phyloP scores from a whole-genome alignment of 2,329 filamentous ascomycete genomes.

The Coniella vitis region DNA sequence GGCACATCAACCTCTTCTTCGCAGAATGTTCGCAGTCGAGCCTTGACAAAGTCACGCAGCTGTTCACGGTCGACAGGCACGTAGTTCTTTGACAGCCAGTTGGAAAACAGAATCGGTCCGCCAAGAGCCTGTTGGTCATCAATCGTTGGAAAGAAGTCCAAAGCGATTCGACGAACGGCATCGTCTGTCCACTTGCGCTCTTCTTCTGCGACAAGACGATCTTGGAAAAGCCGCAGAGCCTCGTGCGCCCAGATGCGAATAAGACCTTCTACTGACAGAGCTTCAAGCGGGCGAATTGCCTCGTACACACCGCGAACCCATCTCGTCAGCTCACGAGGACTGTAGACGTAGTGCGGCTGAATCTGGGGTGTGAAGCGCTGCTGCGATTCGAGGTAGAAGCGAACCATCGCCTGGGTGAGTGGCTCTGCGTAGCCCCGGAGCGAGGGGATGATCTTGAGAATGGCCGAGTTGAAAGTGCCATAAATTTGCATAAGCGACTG shows the following conservation, averaged over 20 bases:
- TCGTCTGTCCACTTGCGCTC: slow-evolving; percentile 95
- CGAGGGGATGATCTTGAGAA: slow-evolving; percentile 93
- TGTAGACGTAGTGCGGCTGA: slow-evolving; percentile 98
- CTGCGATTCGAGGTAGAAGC: slow-evolving; percentile 92
- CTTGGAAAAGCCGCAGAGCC: slow-evolving; percentile 90
- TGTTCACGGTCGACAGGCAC: slow-evolving; percentile 93
- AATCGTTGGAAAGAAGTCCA: slow-evolving; percentile 92
- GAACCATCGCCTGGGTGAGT: slow-evolving; percentile 95
- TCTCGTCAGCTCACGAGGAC: slow-evolving; percentile 91
- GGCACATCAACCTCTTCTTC: slow-evolving; percentile 99
- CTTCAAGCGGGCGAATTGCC: slow-evolving; percentile 87
- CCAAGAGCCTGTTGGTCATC: slow-evolving; percentile 83
- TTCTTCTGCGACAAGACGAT: slow-evolving; percentile 89
- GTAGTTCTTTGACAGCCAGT: slow-evolving; percentile 99
- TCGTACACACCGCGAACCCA: slow-evolving; percentile 98
- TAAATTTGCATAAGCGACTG: slow-evolving; percentile 95
- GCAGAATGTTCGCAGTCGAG: slow-evolving; percentile 93
- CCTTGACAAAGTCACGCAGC: slow-evolving; percentile 94
- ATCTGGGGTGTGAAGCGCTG: slow-evolving; percentile 91
- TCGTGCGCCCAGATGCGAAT: slow-evolving; percentile 98
- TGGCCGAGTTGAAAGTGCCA: slow-evolving; percentile 91
- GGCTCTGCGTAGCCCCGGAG: slow-evolving; percentile 92
- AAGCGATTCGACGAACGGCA: slow-evolving; percentile 74
- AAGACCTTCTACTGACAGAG: slow-evolving; percentile 79
- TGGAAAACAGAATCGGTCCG: slow-evolving; percentile 94